phyloP scores from a whole-genome alignment of 805 yeast genomes.

The Peterozyma xylosa region DNA sequence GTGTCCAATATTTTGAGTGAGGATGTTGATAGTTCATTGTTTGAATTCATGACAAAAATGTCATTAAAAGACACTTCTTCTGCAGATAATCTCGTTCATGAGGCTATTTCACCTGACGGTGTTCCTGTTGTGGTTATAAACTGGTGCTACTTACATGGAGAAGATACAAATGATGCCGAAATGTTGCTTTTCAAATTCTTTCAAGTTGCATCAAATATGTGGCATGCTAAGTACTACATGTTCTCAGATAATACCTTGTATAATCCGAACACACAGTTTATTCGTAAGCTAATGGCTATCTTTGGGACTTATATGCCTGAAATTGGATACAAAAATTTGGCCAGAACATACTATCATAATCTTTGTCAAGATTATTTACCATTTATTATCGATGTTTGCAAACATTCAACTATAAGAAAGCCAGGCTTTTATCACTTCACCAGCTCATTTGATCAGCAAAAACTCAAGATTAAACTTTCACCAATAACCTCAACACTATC shows the following conservation, averaged over 20 bases:
- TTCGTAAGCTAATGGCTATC: slow-evolving; percentile 24
- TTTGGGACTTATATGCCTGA: slow-evolving; percentile 43
- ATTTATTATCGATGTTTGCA: slow-evolving; percentile 5
- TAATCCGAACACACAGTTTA: slow-evolving; percentile 17
- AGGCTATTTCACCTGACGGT: slow-evolving; percentile 66
- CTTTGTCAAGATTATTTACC: slow-evolving; percentile 24
- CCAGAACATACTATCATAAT: slow-evolving; percentile 43
- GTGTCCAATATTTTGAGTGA: slow-evolving; percentile 42
- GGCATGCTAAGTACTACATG: slow-evolving; percentile 60
- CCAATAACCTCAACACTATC: slow-evolving; percentile 31
- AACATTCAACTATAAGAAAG: no score
- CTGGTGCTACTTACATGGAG: slow-evolving; percentile 27
- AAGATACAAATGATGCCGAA: slow-evolving; percentile 33
- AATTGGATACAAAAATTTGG: slow-evolving; percentile 43
- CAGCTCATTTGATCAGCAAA: slow-evolving; percentile 37
- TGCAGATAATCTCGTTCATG: slow-evolving; percentile 44
- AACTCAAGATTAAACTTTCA: slow-evolving; percentile 36
- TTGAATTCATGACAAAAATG: slow-evolving; percentile 69
- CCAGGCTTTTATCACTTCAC: slow-evolving; percentile 22
- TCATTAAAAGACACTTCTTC: slow-evolving; percentile 45
- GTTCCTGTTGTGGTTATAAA: slow-evolving; percentile 57
- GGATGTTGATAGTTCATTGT: slow-evolving; percentile 43
- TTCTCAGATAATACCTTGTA: slow-evolving; percentile 68
- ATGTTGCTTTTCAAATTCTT: slow-evolving; percentile 50
- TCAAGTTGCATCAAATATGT: slow-evolving; percentile 59